A percentile compares a stretch with the other conserved stretches of the same genome.
These are phyloP conservation scores for Candida schatavii DNA, from an alignment of 805 yeast genomes.

Conservation along the genomic window DNA sequence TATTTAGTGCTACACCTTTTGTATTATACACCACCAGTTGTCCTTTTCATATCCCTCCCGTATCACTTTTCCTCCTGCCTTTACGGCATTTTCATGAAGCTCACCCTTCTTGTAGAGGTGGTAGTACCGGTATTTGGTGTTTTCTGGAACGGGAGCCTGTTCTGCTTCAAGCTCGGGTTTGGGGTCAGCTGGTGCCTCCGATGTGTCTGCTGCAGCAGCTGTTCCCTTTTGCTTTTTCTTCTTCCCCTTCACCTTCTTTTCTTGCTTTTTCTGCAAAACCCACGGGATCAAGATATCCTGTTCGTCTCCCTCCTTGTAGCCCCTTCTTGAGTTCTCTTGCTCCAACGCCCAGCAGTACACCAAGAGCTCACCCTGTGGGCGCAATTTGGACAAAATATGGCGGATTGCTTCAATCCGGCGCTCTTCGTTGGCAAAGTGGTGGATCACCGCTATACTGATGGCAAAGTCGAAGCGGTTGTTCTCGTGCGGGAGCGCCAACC, in stretches of 20 bases:
- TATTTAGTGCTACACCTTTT: background rate
- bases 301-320: conserved; percentile 86
- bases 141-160: conserved; percentile 19
- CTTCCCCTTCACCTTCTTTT: conserved; percentile 28
- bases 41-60: conserved; percentile 86
- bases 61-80: conserved; percentile 69
- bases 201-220: conserved; percentile 11
- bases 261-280: conserved; percentile 63
- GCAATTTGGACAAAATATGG: conserved; percentile 62
- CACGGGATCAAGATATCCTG: conserved; percentile 96
- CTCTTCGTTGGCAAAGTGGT: conserved; percentile 85
- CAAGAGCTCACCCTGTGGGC: conserved; percentile 62
- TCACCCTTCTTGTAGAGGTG: conserved; percentile 88
- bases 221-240: conserved; percentile 16
- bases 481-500: conserved; percentile 49
- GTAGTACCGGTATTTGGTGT: conserved; percentile 78
- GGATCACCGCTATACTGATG: conserved; percentile 91
- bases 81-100: conserved; percentile 61
- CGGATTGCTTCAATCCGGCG: conserved; percentile 74
- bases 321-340: conserved; percentile 82
- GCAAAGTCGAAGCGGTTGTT: conserved; percentile 68
- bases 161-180: conserved; percentile 12
- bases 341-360: conserved; percentile 97
- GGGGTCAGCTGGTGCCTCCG: background rate
- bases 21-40: conserved; percentile 75